Percentiles rank a stretch among this genome's conserved stretches.
phyloP scores from a whole-genome alignment of 116 monocot species.

The Phalaenopsis hybrid region DNA sequence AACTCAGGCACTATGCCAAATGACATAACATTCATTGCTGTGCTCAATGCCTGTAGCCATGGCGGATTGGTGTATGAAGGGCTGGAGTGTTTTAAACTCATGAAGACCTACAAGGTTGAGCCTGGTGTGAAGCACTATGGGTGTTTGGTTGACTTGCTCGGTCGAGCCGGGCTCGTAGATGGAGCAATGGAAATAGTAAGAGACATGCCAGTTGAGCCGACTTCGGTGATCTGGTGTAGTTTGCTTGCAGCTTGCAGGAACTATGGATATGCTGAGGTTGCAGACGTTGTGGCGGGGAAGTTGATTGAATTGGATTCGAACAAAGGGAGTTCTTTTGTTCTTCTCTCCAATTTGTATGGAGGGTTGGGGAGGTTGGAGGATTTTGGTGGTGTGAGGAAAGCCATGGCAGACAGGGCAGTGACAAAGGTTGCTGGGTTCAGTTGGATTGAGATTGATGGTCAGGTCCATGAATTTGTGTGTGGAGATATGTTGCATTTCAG shows the following conservation, averaged over 20 bases:
- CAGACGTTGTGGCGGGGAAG: slow-evolving; percentile 22
- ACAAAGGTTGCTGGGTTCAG: slow-evolving; percentile 44
- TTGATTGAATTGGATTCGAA: slow-evolving; percentile 19
- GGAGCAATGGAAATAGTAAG: slow-evolving; percentile 31
- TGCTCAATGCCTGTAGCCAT: slow-evolving; percentile 45
- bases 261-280: slow-evolving; percentile 29
- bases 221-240: slow-evolving; percentile 30
- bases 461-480: slow-evolving; percentile 41
- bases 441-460: slow-evolving; percentile 49
- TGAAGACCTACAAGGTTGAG: slow-evolving; percentile 20
- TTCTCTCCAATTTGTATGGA: slow-evolving; percentile 50
- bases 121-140: slow-evolving; percentile 31
- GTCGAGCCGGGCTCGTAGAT: slow-evolving; percentile 30
- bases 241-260: slow-evolving; percentile 37
- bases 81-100: slow-evolving; percentile 21
- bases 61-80: slow-evolving; percentile 34
- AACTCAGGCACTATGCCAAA: slow-evolving; percentile 22
- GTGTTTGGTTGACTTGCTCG: slow-evolving; percentile 43
- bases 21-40: slow-evolving; percentile 31
- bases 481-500: slow-evolving; percentile 41
- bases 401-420: slow-evolving; percentile 34
- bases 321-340: slow-evolving; percentile 30
- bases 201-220: slow-evolving; percentile 24
- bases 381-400: slow-evolving; percentile 28
- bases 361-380: slow-evolving; percentile 23